phyloP scores from a whole-genome alignment of 352 stramenopile genomes.

The Globisporangium heterothallicum region DNA sequence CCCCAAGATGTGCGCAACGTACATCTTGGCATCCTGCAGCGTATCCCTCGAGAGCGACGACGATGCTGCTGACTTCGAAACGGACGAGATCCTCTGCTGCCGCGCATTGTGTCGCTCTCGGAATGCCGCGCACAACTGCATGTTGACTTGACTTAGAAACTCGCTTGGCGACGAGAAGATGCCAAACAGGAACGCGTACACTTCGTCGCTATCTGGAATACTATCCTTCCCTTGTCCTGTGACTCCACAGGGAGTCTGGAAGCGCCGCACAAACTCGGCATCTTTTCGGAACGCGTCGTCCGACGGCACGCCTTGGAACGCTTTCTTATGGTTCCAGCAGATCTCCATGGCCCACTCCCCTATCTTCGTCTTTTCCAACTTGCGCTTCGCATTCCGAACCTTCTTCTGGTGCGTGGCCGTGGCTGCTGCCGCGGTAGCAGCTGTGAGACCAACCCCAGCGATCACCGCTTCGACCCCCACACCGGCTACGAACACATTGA shows the following conservation, averaged over 20 bases:
- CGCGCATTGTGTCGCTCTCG: constrained; percentile 25
- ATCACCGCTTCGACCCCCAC: constrained; percentile 51
- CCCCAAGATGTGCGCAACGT: constrained; percentile 48
- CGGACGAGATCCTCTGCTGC: constrained; percentile 18
- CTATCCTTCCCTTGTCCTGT: background rate
- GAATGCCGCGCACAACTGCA: constrained; percentile 46
- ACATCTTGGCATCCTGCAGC: constrained; percentile 67
- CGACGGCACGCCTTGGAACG: constrained; percentile 29
- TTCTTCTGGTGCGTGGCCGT: constrained; percentile 50
- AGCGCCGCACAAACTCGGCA: constrained; percentile 44
- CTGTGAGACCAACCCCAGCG: constrained; percentile 53
- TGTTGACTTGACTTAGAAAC: constrained; percentile 60
- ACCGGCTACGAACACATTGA: constrained; percentile 51
- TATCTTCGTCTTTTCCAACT: constrained; percentile 35
- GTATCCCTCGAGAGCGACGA: constrained; percentile 27
- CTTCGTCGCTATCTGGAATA: constrained; percentile 25
- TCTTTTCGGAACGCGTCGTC: constrained; percentile 56
- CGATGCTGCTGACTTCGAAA: constrained; percentile 3
- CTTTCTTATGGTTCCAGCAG: constrained; percentile 60
- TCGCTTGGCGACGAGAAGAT: constrained; percentile 47
- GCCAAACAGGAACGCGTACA: constrained; percentile 54
- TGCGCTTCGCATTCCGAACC: constrained; percentile 28
- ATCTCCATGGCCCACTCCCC: constrained; percentile 67
- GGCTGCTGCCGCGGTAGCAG: constrained; percentile 42
- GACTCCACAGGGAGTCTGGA: constrained; percentile 20